These are phyloP conservation scores for Cucumis hystrix DNA, from an alignment of 306 rosid species.

Conservation along the genomic window DNA sequence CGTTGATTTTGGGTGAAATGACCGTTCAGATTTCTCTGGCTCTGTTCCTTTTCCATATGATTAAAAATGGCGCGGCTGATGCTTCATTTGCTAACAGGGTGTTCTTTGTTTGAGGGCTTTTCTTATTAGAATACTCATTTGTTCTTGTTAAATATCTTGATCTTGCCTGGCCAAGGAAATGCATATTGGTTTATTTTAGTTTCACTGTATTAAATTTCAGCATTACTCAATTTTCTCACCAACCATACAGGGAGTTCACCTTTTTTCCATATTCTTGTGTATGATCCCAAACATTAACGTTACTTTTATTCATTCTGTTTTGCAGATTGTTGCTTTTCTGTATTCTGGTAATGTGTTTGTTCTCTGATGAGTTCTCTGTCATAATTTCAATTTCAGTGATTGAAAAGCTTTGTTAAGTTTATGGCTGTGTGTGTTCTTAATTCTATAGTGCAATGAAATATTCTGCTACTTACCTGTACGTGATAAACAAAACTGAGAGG, in stretches of 20 bases:
- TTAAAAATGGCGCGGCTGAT: background rate
- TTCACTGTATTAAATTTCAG: background rate
- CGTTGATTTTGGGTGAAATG: background rate
- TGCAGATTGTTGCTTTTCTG: constrained; percentile 51
- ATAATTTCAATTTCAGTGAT: background rate
- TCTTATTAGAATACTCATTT: background rate
- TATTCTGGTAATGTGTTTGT: constrained; percentile 40
- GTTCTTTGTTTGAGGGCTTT: background rate
- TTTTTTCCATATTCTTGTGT: background rate
- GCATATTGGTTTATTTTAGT: background rate
- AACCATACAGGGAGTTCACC: background rate
- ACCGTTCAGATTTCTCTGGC: background rate
- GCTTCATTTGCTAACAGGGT: background rate
- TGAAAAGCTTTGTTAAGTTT: background rate
- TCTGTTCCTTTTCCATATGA: background rate
- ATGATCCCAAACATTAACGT: background rate
- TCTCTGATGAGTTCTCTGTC: background rate
- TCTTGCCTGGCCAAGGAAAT: background rate
- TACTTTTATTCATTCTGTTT: background rate
- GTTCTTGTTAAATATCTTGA: background rate
- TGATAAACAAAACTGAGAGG: background rate
- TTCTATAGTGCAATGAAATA: background rate
- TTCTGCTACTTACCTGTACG: background rate
- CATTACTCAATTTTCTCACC: no score
- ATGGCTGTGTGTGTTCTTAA: background rate